Evolutionary conservation across 257 asterid genomes (phyloP), one percentile per base, ranked within the genome.

Genomic region (Nicotiana otophora): DNA sequence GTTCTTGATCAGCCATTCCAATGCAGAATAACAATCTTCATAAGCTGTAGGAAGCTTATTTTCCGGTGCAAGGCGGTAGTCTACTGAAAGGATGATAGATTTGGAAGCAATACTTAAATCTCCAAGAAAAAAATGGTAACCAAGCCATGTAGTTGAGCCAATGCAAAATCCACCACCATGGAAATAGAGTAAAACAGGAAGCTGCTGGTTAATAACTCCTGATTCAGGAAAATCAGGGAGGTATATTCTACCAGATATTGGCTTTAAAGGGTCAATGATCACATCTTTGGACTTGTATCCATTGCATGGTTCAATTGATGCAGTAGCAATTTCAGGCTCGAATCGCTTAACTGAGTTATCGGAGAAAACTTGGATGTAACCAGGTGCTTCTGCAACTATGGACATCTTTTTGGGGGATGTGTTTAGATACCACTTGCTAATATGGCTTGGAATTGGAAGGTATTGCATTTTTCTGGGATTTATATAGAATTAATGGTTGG

Each of bases 91-190:
- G 65, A 95, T 78, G 46, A 92, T 90, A 66, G 84, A 77, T 67
- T 82, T 82, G 31, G 95, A 90, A 0, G 80, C 33, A 23, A 87
- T 86, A 4, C 97, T 86, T 17, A 92, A 84, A 83, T 89, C 90
- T 5, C 91, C 93, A 2, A 95, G 85, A 90, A 93, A 93, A 31
- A 69, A 1, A 88, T 95, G 95, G 89, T 91, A 93, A 34, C 94
- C 93, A 14, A 82, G 83, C 98, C 98, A 92, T 7, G 95, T 85
- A 34, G 98, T 93, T 58, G 98, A 89, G 84, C 97, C 95, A 46
- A 92, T 90, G 87, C 97, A 91, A 77, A 95, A 95, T 10, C 97
- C 98, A 16, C 97, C 98, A 4, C 99, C 99, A 67, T 95, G 99
- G 90, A 95, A 95, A 65, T 95, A 92, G 61, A 91, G 89, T 65